phyloP scores from a whole-genome alignment of 345 rosid genomes.

The Cardiospermum halicacabum region DNA sequence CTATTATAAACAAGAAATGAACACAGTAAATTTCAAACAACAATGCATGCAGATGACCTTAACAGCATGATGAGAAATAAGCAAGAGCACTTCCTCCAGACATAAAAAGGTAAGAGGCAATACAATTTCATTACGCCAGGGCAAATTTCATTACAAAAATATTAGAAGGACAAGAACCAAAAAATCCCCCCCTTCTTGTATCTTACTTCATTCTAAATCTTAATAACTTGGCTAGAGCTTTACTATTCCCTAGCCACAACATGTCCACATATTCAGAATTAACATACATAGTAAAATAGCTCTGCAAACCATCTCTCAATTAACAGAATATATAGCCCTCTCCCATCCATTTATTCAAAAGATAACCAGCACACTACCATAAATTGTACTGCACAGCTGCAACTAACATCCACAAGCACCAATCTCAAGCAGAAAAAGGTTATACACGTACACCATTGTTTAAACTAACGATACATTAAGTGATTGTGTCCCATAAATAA shows the following conservation, averaged over 20 bases:
- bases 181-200: neutral
- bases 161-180: neutral
- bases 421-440: neutral
- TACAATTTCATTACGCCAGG: neutral
- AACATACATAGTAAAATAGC: neutral
- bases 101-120: neutral
- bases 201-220: neutral
- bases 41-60: neutral
- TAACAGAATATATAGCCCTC: neutral
- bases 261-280: neutral
- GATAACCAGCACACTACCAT: neutral
- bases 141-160: no score
- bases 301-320: neutral
- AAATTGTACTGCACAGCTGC: neutral
- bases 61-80: neutral
- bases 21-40: neutral
- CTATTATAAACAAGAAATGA: neutral
- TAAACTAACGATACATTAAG: neutral
- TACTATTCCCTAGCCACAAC: neutral
- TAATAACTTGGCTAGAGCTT: neutral
- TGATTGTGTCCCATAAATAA: neutral
- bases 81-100: neutral
- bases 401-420: neutral
- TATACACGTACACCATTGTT: neutral
- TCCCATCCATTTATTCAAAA: neutral